Base-by-base conservation (phyloP, 169 alveolate species). In the Pseudocohnilembus persalinus region DNA sequence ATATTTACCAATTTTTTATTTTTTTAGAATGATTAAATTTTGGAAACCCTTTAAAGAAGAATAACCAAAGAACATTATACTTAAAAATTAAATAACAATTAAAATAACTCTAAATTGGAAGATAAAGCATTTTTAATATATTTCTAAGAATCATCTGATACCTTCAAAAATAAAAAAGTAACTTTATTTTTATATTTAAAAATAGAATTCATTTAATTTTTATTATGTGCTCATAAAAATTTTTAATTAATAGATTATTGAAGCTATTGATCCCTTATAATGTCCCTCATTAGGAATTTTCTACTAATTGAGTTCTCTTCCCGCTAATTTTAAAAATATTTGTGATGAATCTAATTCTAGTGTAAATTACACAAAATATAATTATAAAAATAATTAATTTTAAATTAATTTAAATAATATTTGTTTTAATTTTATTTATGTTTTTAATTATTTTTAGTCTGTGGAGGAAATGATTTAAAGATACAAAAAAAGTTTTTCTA, bases 31-130 rank as follows among this genome's bases (percentile, higher is more conserved):
- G 84, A 79, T 1, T 31, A 34, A 49, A 30, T 79, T 0, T 30
- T 79, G 0, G 84, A 79, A 63, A 63, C 29, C 34, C 24, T 79
- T 15, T 49, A 79, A 79, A 79, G 29, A 29, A 79, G 63, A 79
- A 34, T 79, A 27, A 79, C 84, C 6, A 79, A 79, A 63, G 84
- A 79, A 29, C 84, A 79, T 63, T 79, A 68, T 63, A 35, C 76
- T 29, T 34, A 49, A 28, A 79, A 79, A 31, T 33, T 33, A 28
- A 1, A 49, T 1, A 34, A 49, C 28, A 34, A 31, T 16, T 29
- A 68, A 0, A 75, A 75, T 0, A n/a, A n/a, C n/a, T 35, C n/a
- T 0, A 79, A 33, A 1, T 29, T 29, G 31, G 84, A 79, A 35
- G 76, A 79, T 28, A 79, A 79, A 63, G 30, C 28, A 31, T 79